phyloP scores from a whole-genome alignment of 2,329 filamentous ascomycete genomes.

The Botrytis fragariae region DNA sequence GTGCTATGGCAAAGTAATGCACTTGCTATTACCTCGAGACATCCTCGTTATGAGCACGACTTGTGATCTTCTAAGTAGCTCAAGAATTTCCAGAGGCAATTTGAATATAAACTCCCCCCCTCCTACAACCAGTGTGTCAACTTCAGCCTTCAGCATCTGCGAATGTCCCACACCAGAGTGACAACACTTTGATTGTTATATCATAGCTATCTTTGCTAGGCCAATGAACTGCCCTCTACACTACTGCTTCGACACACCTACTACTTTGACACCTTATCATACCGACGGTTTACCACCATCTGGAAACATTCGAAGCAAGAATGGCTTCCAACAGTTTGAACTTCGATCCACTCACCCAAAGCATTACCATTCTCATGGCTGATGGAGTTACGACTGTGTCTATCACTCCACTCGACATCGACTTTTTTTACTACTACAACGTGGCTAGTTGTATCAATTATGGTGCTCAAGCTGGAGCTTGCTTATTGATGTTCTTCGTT shows the following conservation, averaged over 20 bases:
- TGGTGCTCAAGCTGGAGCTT: conserved; percentile 59
- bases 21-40: conserved; percentile 14
- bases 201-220: not conserved
- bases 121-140: not conserved
- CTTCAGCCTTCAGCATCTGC: not conserved
- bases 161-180: not conserved
- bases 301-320: not conserved
- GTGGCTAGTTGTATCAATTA: conserved; percentile 54
- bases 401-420: conserved; percentile 44
- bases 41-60: not conserved
- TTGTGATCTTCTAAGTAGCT: conserved; percentile 6
- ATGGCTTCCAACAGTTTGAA: conserved; percentile 5
- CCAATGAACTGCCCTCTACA: not conserved
- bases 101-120: not conserved
- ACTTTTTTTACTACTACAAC: conserved; percentile 48
- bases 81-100: not conserved
- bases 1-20: conserved; percentile 4
- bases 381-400: conserved; percentile 45
- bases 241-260: not conserved
- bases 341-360: conserved; percentile 53
- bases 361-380: conserved; percentile 46
- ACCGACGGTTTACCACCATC: not conserved
- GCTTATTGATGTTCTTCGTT: conserved; percentile 54
- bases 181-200: not conserved
- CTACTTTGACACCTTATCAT: not conserved